These are phyloP conservation scores for Spinellus fusiger DNA, from an alignment of 192 early-diverging fungal species.

Conservation along the genomic window DNA sequence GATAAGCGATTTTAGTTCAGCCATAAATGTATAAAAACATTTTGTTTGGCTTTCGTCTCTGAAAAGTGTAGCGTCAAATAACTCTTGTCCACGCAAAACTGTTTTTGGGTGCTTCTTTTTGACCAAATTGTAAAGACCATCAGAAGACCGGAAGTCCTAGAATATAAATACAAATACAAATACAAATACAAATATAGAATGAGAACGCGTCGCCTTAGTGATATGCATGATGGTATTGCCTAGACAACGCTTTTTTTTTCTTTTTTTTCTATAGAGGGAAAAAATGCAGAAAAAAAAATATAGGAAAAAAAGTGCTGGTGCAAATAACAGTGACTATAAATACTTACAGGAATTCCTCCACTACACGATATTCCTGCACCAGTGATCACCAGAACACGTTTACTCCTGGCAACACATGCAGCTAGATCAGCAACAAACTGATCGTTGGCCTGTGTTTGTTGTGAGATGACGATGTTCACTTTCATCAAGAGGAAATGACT, in stretches of 20 bases:
- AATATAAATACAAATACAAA: not conserved
- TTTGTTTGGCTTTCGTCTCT: constrained; percentile 53
- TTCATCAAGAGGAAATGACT: constrained; percentile 11
- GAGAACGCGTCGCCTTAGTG: not conserved
- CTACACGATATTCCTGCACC: constrained; percentile 90
- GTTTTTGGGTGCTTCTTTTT: constrained; percentile 66
- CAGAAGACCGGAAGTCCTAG: constrained; percentile 78
- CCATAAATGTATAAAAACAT: constrained; percentile 80
- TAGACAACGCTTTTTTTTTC: not conserved
- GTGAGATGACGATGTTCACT: constrained; percentile 22
- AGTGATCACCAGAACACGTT: constrained; percentile 61
- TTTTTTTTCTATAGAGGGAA: not conserved
- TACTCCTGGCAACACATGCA: constrained; percentile 32
- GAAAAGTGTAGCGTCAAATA: constrained; percentile 85
- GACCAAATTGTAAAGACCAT: constrained; percentile 83
- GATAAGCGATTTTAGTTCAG: constrained; percentile 71
- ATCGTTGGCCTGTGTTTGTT: constrained; percentile 26
- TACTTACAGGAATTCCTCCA: constrained; percentile 78
- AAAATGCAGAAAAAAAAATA: constrained; percentile 2
- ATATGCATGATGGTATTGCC: no score
- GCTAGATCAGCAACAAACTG: constrained; percentile 27
- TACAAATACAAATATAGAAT: not conserved
- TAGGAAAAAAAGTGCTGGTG: not conserved
- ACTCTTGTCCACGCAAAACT: constrained; percentile 71
- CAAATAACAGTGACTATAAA: constrained; percentile 4